phyloP scores from a whole-genome alignment of 768 basidiomycete genomes.

The Amyloporia xantha region DNA sequence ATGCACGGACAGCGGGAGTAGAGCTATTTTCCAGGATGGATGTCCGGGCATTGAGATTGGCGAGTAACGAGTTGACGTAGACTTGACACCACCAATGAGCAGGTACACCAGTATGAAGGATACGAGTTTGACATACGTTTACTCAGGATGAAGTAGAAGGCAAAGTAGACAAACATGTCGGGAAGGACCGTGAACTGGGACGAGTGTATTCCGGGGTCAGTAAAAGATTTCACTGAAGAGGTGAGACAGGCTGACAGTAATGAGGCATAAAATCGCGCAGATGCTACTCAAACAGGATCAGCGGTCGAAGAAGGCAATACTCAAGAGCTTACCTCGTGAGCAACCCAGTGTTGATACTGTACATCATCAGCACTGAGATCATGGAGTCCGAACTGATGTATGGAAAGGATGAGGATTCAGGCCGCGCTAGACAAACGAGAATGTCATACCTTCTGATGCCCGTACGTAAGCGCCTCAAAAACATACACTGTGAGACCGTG shows the following conservation, averaged over 20 bases:
- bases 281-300: slow-evolving; percentile 1
- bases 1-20: too few species aligned
- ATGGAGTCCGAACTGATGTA: slow-evolving; percentile 13
- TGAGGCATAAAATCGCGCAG: slow-evolving; percentile 10
- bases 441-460: slow-evolving; percentile 10
- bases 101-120: not conserved
- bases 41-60: slow-evolving; percentile 16
- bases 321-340: slow-evolving; percentile 11
- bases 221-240: not conserved
- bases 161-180: slow-evolving; percentile 12
- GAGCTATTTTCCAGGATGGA: slow-evolving; percentile 11
- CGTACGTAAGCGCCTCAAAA: slow-evolving; percentile 8
- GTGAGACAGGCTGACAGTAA: slow-evolving; percentile 7
- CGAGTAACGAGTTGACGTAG: slow-evolving; percentile 17
- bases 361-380: slow-evolving; percentile 10
- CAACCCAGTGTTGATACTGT: slow-evolving; percentile 16
- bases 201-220: too few species aligned
- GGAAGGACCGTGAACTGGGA: slow-evolving; percentile 9
- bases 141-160: slow-evolving; percentile 16
- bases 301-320: not conserved
- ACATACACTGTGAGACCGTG: slow-evolving; percentile 10
- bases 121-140: slow-evolving; percentile 9
- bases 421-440: not conserved
- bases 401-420: not conserved
- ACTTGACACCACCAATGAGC: slow-evolving; percentile 8